A percentile compares a stretch with the other conserved stretches of the same genome.
Evolutionary conservation across 106 monocot genomes (phyloP).

Genomic region (Platanthera guangdongensis): DNA sequence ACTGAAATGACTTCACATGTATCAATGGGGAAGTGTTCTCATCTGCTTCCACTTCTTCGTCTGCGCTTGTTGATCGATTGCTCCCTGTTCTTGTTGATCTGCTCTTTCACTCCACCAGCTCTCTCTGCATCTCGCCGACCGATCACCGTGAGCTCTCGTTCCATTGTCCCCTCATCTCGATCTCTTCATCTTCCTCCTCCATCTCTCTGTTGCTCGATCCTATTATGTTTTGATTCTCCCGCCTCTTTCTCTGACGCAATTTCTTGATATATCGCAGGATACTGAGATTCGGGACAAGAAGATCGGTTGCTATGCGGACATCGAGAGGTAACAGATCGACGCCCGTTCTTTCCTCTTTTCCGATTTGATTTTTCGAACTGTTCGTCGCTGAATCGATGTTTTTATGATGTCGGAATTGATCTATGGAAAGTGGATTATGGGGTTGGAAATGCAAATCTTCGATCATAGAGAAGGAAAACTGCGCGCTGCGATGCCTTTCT

Average conservation of each 20-base stretch:
- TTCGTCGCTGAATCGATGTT: not conserved
- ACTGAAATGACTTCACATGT: no score
- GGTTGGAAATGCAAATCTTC: slow-evolving; percentile 71
- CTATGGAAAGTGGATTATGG: slow-evolving; percentile 67
- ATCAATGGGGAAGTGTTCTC: slow-evolving; percentile 1
- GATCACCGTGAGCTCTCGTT: slow-evolving; percentile 27
- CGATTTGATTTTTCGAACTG: slow-evolving; percentile 4
- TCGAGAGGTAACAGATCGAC: slow-evolving; percentile 54
- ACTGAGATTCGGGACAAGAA: slow-evolving; percentile 76
- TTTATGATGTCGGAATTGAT: not conserved
- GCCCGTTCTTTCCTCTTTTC: not conserved
- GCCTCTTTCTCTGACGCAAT: not conserved
- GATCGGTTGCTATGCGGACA: slow-evolving; percentile 73
- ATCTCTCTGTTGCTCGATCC: slow-evolving; percentile 5
- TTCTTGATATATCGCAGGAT: slow-evolving; percentile 34
- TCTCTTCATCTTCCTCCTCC: not conserved
- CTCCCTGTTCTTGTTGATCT: not conserved
- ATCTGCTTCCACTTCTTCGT: not conserved
- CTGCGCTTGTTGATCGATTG: not conserved
- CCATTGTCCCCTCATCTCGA: not conserved
- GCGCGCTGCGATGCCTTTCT: slow-evolving; percentile 79
- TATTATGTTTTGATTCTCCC: not conserved
- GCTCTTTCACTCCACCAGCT: slow-evolving; percentile 6
- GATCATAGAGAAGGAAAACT: slow-evolving; percentile 75
- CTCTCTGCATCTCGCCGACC: slow-evolving; percentile 35